Evolutionary conservation across 2,329 filamentous ascomycete species (phyloP).

Genomic region (Claviceps monticola): DNA sequence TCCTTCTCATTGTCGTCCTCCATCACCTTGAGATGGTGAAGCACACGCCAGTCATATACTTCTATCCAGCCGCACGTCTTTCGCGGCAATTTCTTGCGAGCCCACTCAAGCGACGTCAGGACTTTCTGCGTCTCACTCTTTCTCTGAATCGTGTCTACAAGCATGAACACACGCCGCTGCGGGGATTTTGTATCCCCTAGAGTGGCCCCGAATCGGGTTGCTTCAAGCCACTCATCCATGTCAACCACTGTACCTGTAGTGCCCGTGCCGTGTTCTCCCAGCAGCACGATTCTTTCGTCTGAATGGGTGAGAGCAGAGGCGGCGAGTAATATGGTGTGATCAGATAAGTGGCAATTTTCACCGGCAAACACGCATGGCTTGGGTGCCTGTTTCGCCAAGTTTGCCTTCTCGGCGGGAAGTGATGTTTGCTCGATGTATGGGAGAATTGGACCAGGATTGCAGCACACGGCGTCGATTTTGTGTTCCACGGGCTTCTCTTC

Average conservation of each 20-base stretch:
- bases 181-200: neutral
- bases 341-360: slow-evolving; percentile 23
- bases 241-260: slow-evolving; percentile 21
- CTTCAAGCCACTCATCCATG: slow-evolving; percentile 20
- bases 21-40: slow-evolving; percentile 25
- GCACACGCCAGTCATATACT: slow-evolving; percentile 33
- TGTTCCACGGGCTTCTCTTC: neutral
- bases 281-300: slow-evolving; percentile 23
- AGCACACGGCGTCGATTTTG: neutral
- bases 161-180: slow-evolving; percentile 10
- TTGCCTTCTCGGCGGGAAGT: neutral
- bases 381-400: neutral
- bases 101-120: slow-evolving; percentile 18
- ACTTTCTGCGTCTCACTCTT: slow-evolving; percentile 18
- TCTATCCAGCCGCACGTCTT: slow-evolving; percentile 23
- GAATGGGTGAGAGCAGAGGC: slow-evolving; percentile 25
- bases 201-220: slow-evolving; percentile 1
- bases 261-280: slow-evolving; percentile 29
- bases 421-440: neutral
- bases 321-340: slow-evolving; percentile 26
- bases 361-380: slow-evolving; percentile 19
- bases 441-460: neutral
- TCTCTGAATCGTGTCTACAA: slow-evolving; percentile 27
- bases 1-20: slow-evolving; percentile 20
- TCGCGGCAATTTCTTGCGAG: slow-evolving; percentile 13